phyloP scores from a whole-genome alignment of 768 basidiomycete species.

The Lactifluus subvellereus region DNA sequence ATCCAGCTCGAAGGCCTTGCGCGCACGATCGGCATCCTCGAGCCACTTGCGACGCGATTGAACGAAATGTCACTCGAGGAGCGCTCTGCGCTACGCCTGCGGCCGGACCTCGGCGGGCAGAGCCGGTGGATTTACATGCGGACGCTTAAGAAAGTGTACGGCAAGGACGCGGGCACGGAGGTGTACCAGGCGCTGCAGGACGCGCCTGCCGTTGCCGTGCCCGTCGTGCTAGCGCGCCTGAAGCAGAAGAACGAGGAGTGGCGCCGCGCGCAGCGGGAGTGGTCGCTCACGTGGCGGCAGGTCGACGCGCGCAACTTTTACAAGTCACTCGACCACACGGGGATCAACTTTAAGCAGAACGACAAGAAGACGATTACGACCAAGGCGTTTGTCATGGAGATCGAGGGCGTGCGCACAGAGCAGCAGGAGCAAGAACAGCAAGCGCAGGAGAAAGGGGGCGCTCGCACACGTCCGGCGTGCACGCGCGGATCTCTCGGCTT shows the following conservation, averaged over 20 bases:
- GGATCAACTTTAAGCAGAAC: conserved; percentile 88
- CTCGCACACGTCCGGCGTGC: conserved; percentile 28
- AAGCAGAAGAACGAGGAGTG: conserved; percentile 97
- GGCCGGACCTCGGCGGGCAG: conserved; percentile 82
- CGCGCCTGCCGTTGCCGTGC: conserved; percentile 82
- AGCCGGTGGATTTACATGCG: conserved; percentile 87
- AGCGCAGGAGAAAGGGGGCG: not conserved
- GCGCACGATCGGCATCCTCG: conserved; percentile 86
- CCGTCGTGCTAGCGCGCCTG: conserved; percentile 82
- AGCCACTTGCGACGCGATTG: conserved; percentile 80
- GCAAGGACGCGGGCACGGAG: conserved; percentile 67
- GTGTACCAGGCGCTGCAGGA: conserved; percentile 87
- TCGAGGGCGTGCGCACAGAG: conserved; percentile 60
- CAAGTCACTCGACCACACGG: conserved; percentile 95
- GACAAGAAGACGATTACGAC: conserved; percentile 91
- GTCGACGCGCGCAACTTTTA: conserved; percentile 97
- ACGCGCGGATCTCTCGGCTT: conserved; percentile 46
- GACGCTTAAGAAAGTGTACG: conserved; percentile 91
- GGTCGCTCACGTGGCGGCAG: conserved; percentile 95
- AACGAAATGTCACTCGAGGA: conserved; percentile 88
- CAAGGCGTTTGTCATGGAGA: conserved; percentile 75
- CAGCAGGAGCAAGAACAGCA: conserved; percentile 27
- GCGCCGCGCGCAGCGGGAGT: conserved; percentile 89
- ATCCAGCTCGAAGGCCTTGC: conserved; percentile 88
- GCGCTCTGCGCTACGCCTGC: conserved; percentile 70